Percentiles rank a stretch among this genome's conserved stretches.
Evolutionary conservation across 345 rosid species (phyloP).

Genomic region (Citrus reticulata): DNA sequence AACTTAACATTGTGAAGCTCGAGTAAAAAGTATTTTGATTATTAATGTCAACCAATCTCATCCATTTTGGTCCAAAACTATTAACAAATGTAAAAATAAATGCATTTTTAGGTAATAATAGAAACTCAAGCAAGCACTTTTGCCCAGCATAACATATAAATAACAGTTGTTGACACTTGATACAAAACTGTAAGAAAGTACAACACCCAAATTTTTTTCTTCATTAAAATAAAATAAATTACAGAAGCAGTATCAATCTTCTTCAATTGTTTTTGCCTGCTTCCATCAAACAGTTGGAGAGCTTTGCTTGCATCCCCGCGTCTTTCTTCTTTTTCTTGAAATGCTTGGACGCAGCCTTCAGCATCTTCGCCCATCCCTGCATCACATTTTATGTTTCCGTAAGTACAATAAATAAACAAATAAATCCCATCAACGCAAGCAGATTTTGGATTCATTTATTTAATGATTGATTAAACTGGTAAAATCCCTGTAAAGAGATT

Average conservation of each 20-base stretch:
- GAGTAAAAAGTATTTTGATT: too few relatives aligned
- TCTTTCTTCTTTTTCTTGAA: constrained; percentile 72
- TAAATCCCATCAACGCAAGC: neutral
- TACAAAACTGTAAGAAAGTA: neutral
- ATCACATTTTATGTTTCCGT: neutral
- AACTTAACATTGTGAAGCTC: too few relatives aligned
- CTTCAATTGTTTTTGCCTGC: neutral
- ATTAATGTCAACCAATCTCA: too few relatives aligned
- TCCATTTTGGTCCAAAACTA: too few relatives aligned
- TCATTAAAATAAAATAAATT: neutral
- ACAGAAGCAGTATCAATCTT: neutral
- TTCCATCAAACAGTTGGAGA: constrained; percentile 39
- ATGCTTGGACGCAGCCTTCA: constrained; percentile 73
- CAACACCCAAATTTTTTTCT: neutral
- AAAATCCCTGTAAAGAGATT: neutral
- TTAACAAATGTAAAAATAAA: too few relatives aligned
- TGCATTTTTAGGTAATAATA: too few relatives aligned
- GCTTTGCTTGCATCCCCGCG: constrained; percentile 30
- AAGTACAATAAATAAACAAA: neutral
- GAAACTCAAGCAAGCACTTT: too few relatives aligned
- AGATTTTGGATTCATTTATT: neutral
- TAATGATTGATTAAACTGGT: neutral
- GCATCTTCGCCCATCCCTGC: constrained; percentile 68
- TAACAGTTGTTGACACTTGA: neutral
- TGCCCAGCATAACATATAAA: too few relatives aligned